phyloP scores from a whole-genome alignment of 768 basidiomycete species.

The Lactarius akahatsu region DNA sequence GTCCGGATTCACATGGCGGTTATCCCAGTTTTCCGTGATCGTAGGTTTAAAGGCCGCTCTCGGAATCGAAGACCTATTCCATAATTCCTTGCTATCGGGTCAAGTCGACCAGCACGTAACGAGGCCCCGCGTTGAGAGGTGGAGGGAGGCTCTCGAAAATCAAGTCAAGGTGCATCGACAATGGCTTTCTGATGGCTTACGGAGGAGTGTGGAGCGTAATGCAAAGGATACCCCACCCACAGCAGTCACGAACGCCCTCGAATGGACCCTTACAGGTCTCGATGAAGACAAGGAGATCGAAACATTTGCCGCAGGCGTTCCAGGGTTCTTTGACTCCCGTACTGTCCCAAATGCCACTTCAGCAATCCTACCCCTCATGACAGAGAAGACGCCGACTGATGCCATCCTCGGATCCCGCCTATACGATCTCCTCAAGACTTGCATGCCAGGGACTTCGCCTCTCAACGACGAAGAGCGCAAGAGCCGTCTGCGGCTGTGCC shows the following conservation, averaged over 20 bases:
- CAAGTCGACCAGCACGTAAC: not conserved
- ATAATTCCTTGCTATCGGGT: not conserved
- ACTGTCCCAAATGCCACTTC: not conserved
- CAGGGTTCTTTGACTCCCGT: not conserved
- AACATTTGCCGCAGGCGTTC: not conserved
- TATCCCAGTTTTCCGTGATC: not conserved
- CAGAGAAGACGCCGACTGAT: not conserved
- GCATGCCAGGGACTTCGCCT: not conserved
- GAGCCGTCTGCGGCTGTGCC: not conserved
- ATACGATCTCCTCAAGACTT: not conserved
- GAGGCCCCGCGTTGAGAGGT: not conserved
- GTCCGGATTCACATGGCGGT: not conserved
- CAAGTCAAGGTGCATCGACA: not conserved
- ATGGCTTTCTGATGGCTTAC: conserved; percentile 2
- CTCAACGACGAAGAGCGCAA: not conserved
- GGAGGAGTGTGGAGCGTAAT: not conserved
- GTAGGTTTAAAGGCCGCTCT: not conserved
- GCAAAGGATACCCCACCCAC: too few relatives aligned
- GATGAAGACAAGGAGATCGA: not conserved
- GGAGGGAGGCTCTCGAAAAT: not conserved
- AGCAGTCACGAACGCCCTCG: too few relatives aligned
- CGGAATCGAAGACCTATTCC: not conserved
- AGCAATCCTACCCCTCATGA: not conserved
- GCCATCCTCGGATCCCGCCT: too few relatives aligned
- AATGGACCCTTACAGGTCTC: too few relatives aligned